Conservation (phyloP, 768 basidiomycete genomes). For the Suillus lakei region DNA sequence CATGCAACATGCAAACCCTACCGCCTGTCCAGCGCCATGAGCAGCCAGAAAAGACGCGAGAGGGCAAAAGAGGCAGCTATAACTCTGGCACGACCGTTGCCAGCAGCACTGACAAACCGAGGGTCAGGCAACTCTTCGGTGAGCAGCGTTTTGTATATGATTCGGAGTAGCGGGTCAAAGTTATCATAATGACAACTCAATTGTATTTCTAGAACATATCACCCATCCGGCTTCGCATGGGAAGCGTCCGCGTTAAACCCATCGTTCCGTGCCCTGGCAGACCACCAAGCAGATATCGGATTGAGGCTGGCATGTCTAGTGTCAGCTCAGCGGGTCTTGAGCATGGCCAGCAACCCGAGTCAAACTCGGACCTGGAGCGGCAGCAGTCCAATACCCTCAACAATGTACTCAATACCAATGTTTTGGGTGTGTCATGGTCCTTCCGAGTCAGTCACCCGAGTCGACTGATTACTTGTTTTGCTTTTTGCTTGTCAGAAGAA, state of each 20-base stretch:
- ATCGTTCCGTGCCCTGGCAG: background rate
- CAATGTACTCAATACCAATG: background rate
- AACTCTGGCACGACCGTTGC: background rate
- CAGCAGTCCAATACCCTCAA: background rate
- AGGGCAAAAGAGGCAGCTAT: background rate
- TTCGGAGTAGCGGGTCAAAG: too few species aligned
- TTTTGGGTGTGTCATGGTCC: background rate
- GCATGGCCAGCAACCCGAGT: background rate
- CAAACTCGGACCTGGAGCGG: too few species aligned
- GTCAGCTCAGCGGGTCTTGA: background rate
- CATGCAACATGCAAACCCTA: background rate
- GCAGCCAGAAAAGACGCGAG: background rate
- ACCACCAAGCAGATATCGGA: background rate
- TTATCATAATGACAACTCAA: too few species aligned
- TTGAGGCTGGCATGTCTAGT: background rate
- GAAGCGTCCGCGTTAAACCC: background rate
- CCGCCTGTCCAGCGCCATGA: background rate
- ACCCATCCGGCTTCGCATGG: background rate
- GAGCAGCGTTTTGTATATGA: too few species aligned
- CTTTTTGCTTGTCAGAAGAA: background rate
- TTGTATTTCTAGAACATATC: too few species aligned
- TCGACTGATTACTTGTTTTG: background rate
- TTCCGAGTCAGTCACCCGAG: background rate
- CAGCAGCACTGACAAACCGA: background rate
- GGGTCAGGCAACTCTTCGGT: background rate